A percentile compares a stretch with the other conserved stretches of the same genome.
phyloP scores from a whole-genome alignment of 306 rosid genomes.

The Sophora flavescens region DNA sequence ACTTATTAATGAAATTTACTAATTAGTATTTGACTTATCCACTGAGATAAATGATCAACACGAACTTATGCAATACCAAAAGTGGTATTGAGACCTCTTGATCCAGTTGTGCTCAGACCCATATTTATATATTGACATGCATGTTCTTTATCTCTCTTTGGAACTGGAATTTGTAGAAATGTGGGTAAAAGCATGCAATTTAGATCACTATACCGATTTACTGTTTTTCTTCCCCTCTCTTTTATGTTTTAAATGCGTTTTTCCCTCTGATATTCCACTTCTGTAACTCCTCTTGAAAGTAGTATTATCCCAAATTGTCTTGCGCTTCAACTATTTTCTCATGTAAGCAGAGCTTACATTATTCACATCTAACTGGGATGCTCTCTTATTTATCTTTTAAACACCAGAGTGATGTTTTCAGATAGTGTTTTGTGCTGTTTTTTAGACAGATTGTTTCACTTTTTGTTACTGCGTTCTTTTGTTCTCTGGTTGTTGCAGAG shows the following conservation, averaged over 20 bases:
- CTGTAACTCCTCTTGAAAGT: background rate
- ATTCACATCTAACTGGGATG: too few species aligned
- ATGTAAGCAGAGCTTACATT: background rate
- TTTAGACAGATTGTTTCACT: too few species aligned
- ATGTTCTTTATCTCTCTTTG: background rate
- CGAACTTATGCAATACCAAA: background rate
- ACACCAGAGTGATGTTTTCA: too few species aligned
- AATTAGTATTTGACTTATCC: constrained; percentile 17
- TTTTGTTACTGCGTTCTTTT: too few species aligned
- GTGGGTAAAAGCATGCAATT: too few species aligned
- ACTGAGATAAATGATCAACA: background rate
- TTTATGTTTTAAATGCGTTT: background rate
- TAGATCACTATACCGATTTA: too few species aligned
- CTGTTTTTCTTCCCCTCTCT: too few species aligned
- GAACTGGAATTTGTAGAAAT: too few species aligned
- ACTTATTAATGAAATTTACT: background rate
- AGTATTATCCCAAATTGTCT: background rate
- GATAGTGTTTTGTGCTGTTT: too few species aligned
- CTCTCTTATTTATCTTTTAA: too few species aligned
- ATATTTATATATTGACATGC: background rate
- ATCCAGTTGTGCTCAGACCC: constrained; percentile 2
- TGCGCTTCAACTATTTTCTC: background rate
- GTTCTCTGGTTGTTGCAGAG: too few species aligned
- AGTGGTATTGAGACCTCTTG: background rate
- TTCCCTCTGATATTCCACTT: background rate